Base-by-base conservation (phyloP, 169 alveolate genomes). In the Eimeria maxima region DNA sequence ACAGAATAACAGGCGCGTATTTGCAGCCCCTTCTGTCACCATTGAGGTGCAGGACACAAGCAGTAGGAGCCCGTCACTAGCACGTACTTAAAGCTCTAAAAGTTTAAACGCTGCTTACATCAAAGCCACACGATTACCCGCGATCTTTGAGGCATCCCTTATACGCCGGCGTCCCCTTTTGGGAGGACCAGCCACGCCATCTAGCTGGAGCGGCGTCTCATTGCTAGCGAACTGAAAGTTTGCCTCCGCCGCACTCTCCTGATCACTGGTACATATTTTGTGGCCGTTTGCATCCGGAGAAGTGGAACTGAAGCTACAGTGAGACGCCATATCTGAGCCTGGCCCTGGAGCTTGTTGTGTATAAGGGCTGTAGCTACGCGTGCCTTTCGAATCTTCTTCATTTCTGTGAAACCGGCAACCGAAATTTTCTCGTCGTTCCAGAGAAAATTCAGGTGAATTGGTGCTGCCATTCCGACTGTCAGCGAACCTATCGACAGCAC, bases 81-180 rank as follows among this genome's bases (percentile, higher is more conserved):
- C 87, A 42, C 20, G 63, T 14, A 47, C 60, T 44, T 7, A 44
- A 44, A 42, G 20, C 33, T 20, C 6, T 16, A 73, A 13, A 22
- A 1, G 27, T 83, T 13, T 2, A 13, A 55, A 20, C 55, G 8
- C 8, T 14, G 20, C 57, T 87, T 45, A 87, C 42, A 81, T 81
- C 83, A 87, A 42, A 18, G 93, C 93, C 29, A 87, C 93, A 27
- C 81, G 81, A 63, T 29, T 87, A 42, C 93, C 93, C 33, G 83
- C 65, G 24, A 87, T 60, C 81, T 60, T 69, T 47, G 60, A 11
- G 8, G 44, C 67, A 18, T n/a, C 27, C 44, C 44, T 63, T 50
- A n/a, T 29, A 24, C 78, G 78, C 67, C 81, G 78, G n/a, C 60
- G 78, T 13, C 65, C 65, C 60, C 24, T 87, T 29, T 38, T 87